Evolutionary conservation across 2,329 filamentous ascomycete species (phyloP), one percentile per base, ranked within the genome.

Genomic region (Penicillium concentricum): DNA sequence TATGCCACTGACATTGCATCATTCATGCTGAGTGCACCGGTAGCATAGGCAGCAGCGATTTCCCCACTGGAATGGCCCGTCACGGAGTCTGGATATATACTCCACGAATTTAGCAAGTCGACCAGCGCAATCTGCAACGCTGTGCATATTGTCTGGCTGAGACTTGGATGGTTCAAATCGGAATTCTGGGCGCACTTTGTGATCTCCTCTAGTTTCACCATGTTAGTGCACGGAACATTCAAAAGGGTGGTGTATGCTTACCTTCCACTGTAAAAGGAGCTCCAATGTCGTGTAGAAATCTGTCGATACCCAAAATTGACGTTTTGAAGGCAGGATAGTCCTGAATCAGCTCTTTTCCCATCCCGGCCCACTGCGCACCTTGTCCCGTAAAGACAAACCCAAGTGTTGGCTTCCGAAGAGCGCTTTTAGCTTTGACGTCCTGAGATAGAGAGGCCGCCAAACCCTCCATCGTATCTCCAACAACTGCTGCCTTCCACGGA

Each of bases 361-460:
- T 74, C 1, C 51, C 62, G 2, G 50, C 38, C 61, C 65, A 74
- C 42, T 75, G 73, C 1, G 71, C 71, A 1, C 73, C 73, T 50
- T 75, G 73, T 1, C 73, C 72, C 0, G 71, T 73, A 53, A 75
- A 75, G 2, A 74, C 61, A 28, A 67, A 66, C 0, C 60, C 57
- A 16, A 62, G 26, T 0, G 2, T 58, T 18, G 64, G 62, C 15
- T 42, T 57, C 5, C 46, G 43, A 4, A 47, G 20, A 18, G 57
- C 35, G 24, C 58, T 56, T 22, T 39, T 41, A n/a, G 58, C 10
- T 30, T 54, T 58, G 20, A 52, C 13, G 7, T 41, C 24, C 9
- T 43, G 22, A 32, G 48, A 38, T 9, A 63, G 43, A 0, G 52
- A 32, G 22, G 26, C 35, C 18, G 42, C 34, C n/a, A 69, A 12